Conservation (phyloP, 768 basidiomycete species). For the Termitomyces sp. region DNA sequence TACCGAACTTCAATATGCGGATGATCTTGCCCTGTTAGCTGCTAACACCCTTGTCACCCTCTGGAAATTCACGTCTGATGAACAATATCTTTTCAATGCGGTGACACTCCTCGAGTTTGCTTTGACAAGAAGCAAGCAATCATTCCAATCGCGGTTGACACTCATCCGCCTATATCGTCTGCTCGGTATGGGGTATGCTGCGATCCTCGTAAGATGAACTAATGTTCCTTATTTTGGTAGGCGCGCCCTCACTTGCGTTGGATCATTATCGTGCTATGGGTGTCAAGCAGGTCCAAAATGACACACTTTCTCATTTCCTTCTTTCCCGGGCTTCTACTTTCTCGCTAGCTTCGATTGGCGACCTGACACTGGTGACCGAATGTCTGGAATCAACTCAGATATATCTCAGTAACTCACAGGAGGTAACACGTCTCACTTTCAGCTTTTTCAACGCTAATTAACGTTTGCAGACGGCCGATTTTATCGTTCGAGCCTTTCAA, state of each 20-base stretch:
- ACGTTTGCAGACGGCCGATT: constrained; percentile 64
- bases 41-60: constrained; percentile 63
- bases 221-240: constrained; percentile 32
- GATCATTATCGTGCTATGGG: constrained; percentile 79
- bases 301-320: constrained; percentile 84
- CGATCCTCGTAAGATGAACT: not conserved
- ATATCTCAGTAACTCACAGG: constrained; percentile 75
- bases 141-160: constrained; percentile 74
- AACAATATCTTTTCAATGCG: constrained; percentile 62
- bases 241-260: constrained; percentile 67
- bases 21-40: constrained; percentile 79
- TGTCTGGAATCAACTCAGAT: constrained; percentile 80
- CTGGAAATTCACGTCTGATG: constrained; percentile 56
- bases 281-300: constrained; percentile 83
- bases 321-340: constrained; percentile 77
- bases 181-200: constrained; percentile 49
- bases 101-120: constrained; percentile 69
- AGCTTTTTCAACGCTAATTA: constrained; percentile 2
- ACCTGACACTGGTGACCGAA: constrained; percentile 72
- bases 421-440: constrained; percentile 39
- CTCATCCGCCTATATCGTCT: constrained; percentile 81
- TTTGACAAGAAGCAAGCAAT: constrained; percentile 67
- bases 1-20: constrained; percentile 84
- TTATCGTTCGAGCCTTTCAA: constrained; percentile 73
- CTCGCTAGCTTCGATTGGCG: constrained; percentile 72